A percentile compares a stretch with the other conserved stretches of the same genome.
phyloP scores from a whole-genome alignment of 2,329 filamentous ascomycete genomes.

The Curvularia sp. region DNA sequence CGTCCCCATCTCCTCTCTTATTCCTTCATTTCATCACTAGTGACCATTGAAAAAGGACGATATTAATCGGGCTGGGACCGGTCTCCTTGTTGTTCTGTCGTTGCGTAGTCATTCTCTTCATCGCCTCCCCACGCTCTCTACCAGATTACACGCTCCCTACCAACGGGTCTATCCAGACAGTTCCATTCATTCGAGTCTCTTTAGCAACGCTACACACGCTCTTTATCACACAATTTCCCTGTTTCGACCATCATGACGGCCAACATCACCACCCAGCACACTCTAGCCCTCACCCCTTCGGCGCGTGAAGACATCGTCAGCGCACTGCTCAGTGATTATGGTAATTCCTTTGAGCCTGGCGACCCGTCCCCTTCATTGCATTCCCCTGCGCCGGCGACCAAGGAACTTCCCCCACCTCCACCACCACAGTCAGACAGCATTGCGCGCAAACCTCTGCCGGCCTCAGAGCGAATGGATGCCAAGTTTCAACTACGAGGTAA shows the following conservation, averaged over 20 bases:
- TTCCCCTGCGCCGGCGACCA: conserved; percentile 36
- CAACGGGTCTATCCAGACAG: conserved; percentile 12
- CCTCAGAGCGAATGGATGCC: conserved; percentile 36
- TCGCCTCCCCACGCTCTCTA: conserved; percentile 4
- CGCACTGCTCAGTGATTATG: conserved; percentile 50
- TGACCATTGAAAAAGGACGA: conserved; percentile 20
- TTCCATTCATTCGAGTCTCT: conserved; percentile 6
- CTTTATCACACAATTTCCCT: conserved; percentile 7
- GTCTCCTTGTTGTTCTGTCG: conserved; percentile 21
- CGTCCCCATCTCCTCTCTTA: conserved; percentile 29
- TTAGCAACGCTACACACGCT: conserved; percentile 3
- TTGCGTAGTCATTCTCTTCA: conserved; percentile 28
- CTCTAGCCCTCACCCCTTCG: conserved; percentile 35
- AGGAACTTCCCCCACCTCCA: conserved; percentile 43
- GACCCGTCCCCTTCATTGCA: conserved; percentile 31
- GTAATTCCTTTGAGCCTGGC: conserved; percentile 37
- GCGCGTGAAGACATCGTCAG: conserved; percentile 49
- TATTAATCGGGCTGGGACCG: conserved; percentile 34
- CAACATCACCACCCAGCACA: conserved; percentile 34
- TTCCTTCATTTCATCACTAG: conserved; percentile 22
- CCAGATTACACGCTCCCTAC: conserved; percentile 21
- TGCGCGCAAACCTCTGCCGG: conserved; percentile 36
- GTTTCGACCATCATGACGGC: conserved; percentile 31
- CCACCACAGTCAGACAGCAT: conserved; percentile 31
- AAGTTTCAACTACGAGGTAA: conserved; percentile 48